Percentiles rank a stretch among this genome's conserved stretches.
Conservation (phyloP, 2,329 filamentous ascomycete species). For the Cercospora beticola region DNA sequence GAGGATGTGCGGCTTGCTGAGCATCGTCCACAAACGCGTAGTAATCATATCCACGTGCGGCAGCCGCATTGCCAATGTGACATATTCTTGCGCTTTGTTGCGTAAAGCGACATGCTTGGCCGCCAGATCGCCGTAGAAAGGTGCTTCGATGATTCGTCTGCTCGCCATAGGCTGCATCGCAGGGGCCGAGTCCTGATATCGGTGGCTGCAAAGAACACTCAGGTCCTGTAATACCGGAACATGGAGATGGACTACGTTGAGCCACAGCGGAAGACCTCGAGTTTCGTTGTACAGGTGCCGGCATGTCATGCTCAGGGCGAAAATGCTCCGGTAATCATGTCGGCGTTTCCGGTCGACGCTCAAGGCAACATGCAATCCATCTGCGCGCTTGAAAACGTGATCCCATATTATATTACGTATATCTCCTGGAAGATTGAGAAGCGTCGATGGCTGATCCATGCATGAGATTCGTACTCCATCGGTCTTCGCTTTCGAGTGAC, state of each 20-base stretch:
- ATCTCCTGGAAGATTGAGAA: slow-evolving; percentile 19
- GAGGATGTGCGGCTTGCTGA: slow-evolving; percentile 2
- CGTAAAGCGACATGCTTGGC: slow-evolving; percentile 4
- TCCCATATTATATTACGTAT: slow-evolving; percentile 25
- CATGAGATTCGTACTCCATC: background rate
- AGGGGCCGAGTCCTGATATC: background rate
- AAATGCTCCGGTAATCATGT: background rate
- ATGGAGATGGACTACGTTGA: slow-evolving; percentile 22
- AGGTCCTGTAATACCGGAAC: slow-evolving; percentile 22
- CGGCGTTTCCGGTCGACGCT: background rate
- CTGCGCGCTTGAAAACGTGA: slow-evolving; percentile 13
- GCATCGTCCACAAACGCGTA: background rate
- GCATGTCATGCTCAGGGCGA: slow-evolving; percentile 19
- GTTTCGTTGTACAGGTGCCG: slow-evolving; percentile 19
- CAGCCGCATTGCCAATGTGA: slow-evolving; percentile 20
- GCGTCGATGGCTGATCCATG: background rate
- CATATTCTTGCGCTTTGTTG: slow-evolving; percentile 18
- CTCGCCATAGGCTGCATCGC: background rate
- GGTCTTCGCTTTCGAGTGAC: background rate
- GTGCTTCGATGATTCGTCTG: slow-evolving; percentile 1
- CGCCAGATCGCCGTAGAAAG: slow-evolving; percentile 8
- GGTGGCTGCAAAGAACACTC: background rate
- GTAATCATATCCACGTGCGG: slow-evolving; percentile 17
- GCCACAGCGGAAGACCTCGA: slow-evolving; percentile 20
- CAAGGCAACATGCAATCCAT: slow-evolving; percentile 21